Conservation (phyloP, 768 basidiomycete genomes). For the Leucosporidium yakuticum region DNA sequence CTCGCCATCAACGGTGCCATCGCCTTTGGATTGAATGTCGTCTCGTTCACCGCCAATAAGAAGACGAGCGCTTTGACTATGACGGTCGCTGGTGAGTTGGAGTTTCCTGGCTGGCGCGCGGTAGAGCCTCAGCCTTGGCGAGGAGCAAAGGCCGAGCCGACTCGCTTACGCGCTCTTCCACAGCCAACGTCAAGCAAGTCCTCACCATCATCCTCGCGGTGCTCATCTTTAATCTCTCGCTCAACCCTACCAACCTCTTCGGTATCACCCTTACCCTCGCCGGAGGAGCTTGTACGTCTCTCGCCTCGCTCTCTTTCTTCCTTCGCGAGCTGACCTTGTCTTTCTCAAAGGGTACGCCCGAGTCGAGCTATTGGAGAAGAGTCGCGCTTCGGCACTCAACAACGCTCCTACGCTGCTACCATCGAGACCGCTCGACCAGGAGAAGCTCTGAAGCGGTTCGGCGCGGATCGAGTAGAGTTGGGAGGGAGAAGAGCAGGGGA, state of each 20-base stretch:
- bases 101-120: conserved; percentile 37
- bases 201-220: conserved; percentile 52
- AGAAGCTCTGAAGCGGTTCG: neutral
- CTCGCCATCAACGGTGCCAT: conserved; percentile 72
- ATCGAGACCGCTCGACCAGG: neutral
- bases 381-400: conserved; percentile 1
- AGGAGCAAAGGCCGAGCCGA: neutral
- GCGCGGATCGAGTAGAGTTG: neutral
- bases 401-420: neutral
- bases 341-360: conserved; percentile 25
- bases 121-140: no score
- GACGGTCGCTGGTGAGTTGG: conserved; percentile 75
- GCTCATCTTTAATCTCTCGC: conserved; percentile 69
- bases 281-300: conserved; percentile 58
- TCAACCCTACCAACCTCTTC: conserved; percentile 69
- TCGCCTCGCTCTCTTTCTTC: neutral
- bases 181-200: conserved; percentile 39
- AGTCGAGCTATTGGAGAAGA: conserved; percentile 33
- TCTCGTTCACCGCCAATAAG: conserved; percentile 93
- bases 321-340: neutral
- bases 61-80: conserved; percentile 81
- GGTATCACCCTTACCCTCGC: conserved; percentile 78
- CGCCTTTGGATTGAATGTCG: conserved; percentile 87
- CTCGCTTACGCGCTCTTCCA: no score
- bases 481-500: neutral